These are phyloP conservation scores for Blepharisma undulans DNA, from an alignment of 169 alveolate species.

Conservation along the genomic window DNA sequence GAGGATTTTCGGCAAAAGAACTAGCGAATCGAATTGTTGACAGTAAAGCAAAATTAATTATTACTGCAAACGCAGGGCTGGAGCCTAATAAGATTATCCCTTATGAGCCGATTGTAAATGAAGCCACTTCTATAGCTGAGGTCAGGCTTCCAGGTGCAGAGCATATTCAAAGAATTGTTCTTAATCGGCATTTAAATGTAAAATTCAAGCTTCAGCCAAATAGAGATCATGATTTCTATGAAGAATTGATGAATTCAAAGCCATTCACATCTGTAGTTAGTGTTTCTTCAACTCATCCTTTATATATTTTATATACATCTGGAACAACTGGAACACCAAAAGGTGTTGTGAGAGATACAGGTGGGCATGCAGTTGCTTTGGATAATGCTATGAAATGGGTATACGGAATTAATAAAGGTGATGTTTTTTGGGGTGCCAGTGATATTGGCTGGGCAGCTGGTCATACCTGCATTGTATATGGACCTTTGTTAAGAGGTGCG, in stretches of 20 bases:
- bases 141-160: not conserved
- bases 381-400: slow-evolving; percentile 77
- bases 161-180: not conserved
- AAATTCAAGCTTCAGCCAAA: not conserved
- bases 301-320: slow-evolving; percentile 77
- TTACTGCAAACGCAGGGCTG: slow-evolving; percentile 88
- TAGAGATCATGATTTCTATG: not conserved
- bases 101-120: slow-evolving; percentile 76
- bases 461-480: slow-evolving; percentile 85
- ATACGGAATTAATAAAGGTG: slow-evolving; percentile 71
- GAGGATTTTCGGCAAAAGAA: slow-evolving; percentile 86
- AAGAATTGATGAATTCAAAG: not conserved
- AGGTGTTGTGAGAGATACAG: slow-evolving; percentile 86
- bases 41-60: slow-evolving; percentile 75
- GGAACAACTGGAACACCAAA: slow-evolving; percentile 89
- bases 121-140: slow-evolving; percentile 71
- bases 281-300: slow-evolving; percentile 65
- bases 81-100: slow-evolving; percentile 84
- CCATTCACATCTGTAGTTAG: slow-evolving; percentile 29
- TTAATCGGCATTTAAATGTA: not conserved
- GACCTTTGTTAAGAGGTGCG: slow-evolving; percentile 85
- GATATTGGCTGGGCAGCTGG: slow-evolving; percentile 92
- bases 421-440: slow-evolving; percentile 76
- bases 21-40: slow-evolving; percentile 81
- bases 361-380: slow-evolving; percentile 79